These are phyloP conservation scores for Camelina hispida DNA, from an alignment of 345 rosid genomes.

Conservation along the genomic window DNA sequence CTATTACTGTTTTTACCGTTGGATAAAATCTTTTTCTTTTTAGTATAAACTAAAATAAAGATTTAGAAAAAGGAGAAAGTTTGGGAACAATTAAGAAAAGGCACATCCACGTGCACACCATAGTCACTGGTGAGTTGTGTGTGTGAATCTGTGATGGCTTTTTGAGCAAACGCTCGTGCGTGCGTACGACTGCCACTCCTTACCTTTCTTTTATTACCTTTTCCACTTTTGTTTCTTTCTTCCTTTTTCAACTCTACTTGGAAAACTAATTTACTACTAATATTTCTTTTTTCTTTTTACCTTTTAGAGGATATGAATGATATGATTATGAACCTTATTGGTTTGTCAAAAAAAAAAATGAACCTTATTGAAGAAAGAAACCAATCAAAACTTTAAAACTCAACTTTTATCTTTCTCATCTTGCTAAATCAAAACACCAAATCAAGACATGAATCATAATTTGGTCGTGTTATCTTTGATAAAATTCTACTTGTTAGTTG, in stretches of 20 bases:
- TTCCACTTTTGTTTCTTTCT: conserved; percentile 4
- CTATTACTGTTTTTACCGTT: neutral
- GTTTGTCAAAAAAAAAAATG: too few species aligned
- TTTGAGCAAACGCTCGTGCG: conserved; percentile 58
- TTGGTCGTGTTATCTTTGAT: too few species aligned
- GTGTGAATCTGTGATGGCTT: conserved; percentile 42
- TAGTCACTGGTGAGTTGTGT: conserved; percentile 25
- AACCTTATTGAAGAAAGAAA: too few species aligned
- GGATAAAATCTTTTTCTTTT: neutral
- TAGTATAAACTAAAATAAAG: neutral
- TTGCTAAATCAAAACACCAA: too few species aligned
- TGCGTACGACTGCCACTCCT: conserved; percentile 26
- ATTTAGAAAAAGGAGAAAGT: neutral
- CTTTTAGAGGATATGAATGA: too few species aligned
- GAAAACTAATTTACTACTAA: too few species aligned
- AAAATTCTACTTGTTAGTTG: too few species aligned
- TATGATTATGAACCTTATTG: too few species aligned
- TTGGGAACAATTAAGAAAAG: neutral
- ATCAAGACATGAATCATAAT: too few species aligned
- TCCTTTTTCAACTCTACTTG: neutral
- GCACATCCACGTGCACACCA: conserved; percentile 60
- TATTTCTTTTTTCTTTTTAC: too few species aligned
- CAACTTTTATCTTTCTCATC: too few species aligned
- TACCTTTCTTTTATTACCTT: conserved; percentile 23
- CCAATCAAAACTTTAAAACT: neutral